Evolutionary conservation across 768 basidiomycete genomes (phyloP).

Genomic region (Podaxis sp.): DNA sequence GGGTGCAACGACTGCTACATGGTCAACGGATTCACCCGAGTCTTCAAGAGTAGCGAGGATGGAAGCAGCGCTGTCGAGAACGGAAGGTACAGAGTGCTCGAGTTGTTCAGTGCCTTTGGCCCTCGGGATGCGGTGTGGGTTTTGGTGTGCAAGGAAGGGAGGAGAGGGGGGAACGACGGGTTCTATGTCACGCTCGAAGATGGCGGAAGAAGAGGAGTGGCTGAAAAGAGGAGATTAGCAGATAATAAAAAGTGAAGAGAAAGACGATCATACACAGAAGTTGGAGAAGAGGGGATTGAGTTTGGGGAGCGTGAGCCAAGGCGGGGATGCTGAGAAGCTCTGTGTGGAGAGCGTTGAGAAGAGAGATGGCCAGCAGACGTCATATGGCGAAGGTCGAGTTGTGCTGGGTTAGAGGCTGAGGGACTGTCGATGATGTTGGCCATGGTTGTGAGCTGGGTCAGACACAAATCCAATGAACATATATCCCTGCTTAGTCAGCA

Average conservation of each 20-base stretch:
- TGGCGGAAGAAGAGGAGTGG: constrained; percentile 83
- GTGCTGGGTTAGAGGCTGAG: background rate
- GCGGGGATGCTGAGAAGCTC: constrained; percentile 48
- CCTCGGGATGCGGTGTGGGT: constrained; percentile 75
- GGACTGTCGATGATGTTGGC: background rate
- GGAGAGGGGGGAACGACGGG: constrained; percentile 46
- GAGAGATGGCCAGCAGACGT: constrained; percentile 48
- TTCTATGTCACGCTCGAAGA: constrained; percentile 92
- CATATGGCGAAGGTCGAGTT: constrained; percentile 52
- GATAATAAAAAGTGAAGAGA: constrained; percentile 1
- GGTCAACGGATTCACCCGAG: constrained; percentile 45
- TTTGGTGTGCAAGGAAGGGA: constrained; percentile 33
- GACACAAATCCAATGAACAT: background rate
- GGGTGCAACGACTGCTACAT: constrained; percentile 66
- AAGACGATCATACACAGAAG: constrained; percentile 59
- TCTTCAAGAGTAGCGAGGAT: constrained; percentile 51
- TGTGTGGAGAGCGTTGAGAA: constrained; percentile 27
- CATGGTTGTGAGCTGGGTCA: background rate
- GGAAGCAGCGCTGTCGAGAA: constrained; percentile 80
- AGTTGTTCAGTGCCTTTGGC: constrained; percentile 72
- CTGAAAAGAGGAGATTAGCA: constrained; percentile 24
- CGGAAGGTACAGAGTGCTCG: constrained; percentile 81
- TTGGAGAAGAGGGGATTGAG: constrained; percentile 80
- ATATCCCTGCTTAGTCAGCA: constrained; percentile 11
- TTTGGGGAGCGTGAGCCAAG: constrained; percentile 65